Evolutionary conservation across 768 basidiomycete genomes (phyloP), one percentile per base, ranked within the genome.

Genomic region (Lactarius deliciosus): DNA sequence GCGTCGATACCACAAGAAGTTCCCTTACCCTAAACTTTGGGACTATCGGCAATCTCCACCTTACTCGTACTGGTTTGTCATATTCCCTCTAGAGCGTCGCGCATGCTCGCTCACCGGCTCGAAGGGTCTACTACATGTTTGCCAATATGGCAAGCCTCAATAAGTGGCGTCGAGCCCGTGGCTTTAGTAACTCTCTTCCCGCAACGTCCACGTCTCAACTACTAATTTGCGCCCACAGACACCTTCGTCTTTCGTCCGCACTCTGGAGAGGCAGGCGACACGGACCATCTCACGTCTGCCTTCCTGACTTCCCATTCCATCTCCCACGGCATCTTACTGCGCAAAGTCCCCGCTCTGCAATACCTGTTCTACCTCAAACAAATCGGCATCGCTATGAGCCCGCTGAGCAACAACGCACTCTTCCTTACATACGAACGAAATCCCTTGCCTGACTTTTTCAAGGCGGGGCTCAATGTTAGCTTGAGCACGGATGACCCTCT

Each of bases 301-400:
- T 99, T 94, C 85, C 82, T 99, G 28, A 94, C 94, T 1, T 91
- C 96, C 2, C 96, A 98, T 74, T 98, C 96, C 1, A 98, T 99
- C 74, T 98, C 97, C 11, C 97, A 99, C 73, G 97, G 97, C n/a
- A 99, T 99, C 76, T 81, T 98, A 22, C 84, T 99, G 10, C 90
- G 97, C 65, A 99, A 99, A 77, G 96, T 99, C 6, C 97, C 97
- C 0, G 96, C 96, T 1, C 79, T 99, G 56, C 94, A 96, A 74
- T 99, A 99, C 75, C 85, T 99, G 16, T 99, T 95, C 79, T 99
- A 98, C 76, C 82, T 99, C 70, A 96, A 94, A 78, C 97, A 98
- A 79, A 98, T 98, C 69, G 96, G 97, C 36, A 85, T 99, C 20
- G 97, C 97, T 2, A 99, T 99, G 97, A 95, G 93, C 73, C 97